Conservation (phyloP, 2,329 filamentous ascomycete species). For the Xylaria sp. region DNA sequence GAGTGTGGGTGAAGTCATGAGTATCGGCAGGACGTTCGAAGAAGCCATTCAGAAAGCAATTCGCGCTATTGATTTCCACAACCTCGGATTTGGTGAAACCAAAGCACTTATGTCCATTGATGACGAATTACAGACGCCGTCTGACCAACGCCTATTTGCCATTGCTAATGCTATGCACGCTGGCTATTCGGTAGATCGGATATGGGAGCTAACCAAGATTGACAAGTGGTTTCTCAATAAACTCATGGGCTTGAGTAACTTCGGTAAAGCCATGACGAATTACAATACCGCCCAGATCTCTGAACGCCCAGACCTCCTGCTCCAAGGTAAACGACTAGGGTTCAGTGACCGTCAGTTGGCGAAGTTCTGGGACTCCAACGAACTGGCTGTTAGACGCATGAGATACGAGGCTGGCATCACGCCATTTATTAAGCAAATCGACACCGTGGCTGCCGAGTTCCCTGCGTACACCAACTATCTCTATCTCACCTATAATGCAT, state of each 20-base stretch:
- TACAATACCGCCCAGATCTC: slow-evolving; percentile 74
- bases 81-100: slow-evolving; percentile 93
- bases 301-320: slow-evolving; percentile 72
- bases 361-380: slow-evolving; percentile 94
- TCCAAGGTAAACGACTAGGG: slow-evolving; percentile 90
- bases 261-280: slow-evolving; percentile 80
- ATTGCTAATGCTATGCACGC: slow-evolving; percentile 97
- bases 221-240: slow-evolving; percentile 98
- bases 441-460: slow-evolving; percentile 97
- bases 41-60: slow-evolving; percentile 99
- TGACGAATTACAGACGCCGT: slow-evolving; percentile 94
- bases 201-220: slow-evolving; percentile 98
- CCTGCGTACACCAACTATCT: slow-evolving; percentile 95
- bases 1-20: slow-evolving; percentile 99
- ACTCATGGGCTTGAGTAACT: slow-evolving; percentile 90
- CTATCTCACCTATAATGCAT: slow-evolving; percentile 94
- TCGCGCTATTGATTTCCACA: slow-evolving; percentile 92
- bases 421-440: slow-evolving; percentile 96
- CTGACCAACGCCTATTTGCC: slow-evolving; percentile 95
- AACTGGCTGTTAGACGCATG: slow-evolving; percentile 85
- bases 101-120: slow-evolving; percentile 95
- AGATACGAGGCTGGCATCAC: slow-evolving; percentile 87
- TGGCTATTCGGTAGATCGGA: slow-evolving; percentile 94
- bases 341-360: slow-evolving; percentile 95
- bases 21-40: slow-evolving; percentile 94